Evolutionary conservation across 2,329 filamentous ascomycete genomes (phyloP).

Genomic region (Pestalotiopsis sp.): DNA sequence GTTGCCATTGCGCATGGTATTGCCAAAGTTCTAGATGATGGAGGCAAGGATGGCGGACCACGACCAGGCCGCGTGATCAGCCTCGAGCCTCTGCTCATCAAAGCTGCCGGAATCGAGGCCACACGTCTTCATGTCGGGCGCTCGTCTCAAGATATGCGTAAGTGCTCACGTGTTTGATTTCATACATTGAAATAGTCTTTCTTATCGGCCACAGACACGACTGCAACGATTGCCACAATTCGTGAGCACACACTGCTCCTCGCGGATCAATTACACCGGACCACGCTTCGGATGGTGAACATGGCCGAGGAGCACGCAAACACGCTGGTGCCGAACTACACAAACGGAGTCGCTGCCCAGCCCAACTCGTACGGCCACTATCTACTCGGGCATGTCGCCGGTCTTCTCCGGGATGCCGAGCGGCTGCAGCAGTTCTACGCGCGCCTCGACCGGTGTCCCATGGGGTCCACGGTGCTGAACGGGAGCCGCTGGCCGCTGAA

Average conservation of each 20-base stretch:
- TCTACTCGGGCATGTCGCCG: constrained; percentile 7
- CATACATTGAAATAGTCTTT: neutral
- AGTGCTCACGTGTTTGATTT: neutral
- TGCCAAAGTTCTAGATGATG: neutral
- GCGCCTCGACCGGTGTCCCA: constrained; percentile 7
- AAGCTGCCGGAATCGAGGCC: constrained; percentile 7
- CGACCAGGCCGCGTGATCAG: constrained; percentile 3
- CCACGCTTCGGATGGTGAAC: neutral
- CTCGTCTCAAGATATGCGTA: constrained; percentile 11
- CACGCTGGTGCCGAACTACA: constrained; percentile 10
- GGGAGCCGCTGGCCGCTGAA: constrained; percentile 10
- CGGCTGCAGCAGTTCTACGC: constrained; percentile 11
- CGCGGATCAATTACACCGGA: neutral
- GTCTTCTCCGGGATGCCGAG: constrained; percentile 10
- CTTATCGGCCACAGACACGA: neutral
- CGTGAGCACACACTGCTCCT: neutral
- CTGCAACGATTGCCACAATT: neutral
- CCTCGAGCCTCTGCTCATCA: constrained; percentile 11
- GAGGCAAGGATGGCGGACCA: neutral
- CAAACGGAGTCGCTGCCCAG: constrained; percentile 12
- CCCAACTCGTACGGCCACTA: constrained; percentile 15
- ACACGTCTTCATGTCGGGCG: constrained; percentile 10
- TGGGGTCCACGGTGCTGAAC: constrained; percentile 10
- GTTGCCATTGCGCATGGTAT: neutral
- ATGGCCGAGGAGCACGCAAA: constrained; percentile 4